Evolutionary conservation across 202 grass and related monocot genomes (phyloP).

Genomic region (Cymbopogon flexuosus): DNA sequence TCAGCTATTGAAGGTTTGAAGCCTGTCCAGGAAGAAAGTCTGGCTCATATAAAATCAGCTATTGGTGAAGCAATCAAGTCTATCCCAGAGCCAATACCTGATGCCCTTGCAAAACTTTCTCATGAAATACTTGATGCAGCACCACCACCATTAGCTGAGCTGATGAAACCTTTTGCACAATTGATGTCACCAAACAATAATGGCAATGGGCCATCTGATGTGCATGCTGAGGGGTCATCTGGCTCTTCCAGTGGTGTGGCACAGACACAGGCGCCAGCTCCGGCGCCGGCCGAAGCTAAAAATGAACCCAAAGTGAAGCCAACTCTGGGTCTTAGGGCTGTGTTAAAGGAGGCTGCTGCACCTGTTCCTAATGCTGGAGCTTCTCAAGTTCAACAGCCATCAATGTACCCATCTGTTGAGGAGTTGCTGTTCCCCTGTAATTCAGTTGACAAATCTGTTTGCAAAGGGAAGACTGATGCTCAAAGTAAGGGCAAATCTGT

Average conservation of each 20-base stretch:
- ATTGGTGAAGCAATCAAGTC: constrained; percentile 62
- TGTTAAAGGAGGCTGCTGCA: constrained; percentile 20
- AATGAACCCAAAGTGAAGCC: constrained; percentile 15
- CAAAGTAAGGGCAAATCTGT: constrained; percentile 49
- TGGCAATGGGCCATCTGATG: constrained; percentile 18
- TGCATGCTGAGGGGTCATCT: constrained; percentile 38
- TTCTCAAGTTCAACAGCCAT: constrained; percentile 33
- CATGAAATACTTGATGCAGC: constrained; percentile 52
- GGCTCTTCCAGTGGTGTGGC: constrained; percentile 26
- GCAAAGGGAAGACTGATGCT: constrained; percentile 35
- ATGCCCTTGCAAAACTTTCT: constrained; percentile 49
- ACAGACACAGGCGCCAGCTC: constrained; percentile 14
- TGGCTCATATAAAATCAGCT: constrained; percentile 37
- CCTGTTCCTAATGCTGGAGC: not conserved
- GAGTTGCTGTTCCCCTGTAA: constrained; percentile 30
- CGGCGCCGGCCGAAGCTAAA: not conserved
- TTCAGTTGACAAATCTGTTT: constrained; percentile 21
- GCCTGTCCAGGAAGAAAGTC: constrained; percentile 34
- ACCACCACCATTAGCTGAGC: constrained; percentile 46
- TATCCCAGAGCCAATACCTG: constrained; percentile 51
- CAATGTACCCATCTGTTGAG: constrained; percentile 43
- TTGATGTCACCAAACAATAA: constrained; percentile 41
- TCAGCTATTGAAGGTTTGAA: constrained; percentile 53
- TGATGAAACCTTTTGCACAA: constrained; percentile 51
- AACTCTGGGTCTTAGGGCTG: constrained; percentile 19